A percentile compares a stretch with the other conserved stretches of the same genome.
Evolutionary conservation across 352 stramenopile genomes (phyloP).

Genomic region (Pythium insidiosum): DNA sequence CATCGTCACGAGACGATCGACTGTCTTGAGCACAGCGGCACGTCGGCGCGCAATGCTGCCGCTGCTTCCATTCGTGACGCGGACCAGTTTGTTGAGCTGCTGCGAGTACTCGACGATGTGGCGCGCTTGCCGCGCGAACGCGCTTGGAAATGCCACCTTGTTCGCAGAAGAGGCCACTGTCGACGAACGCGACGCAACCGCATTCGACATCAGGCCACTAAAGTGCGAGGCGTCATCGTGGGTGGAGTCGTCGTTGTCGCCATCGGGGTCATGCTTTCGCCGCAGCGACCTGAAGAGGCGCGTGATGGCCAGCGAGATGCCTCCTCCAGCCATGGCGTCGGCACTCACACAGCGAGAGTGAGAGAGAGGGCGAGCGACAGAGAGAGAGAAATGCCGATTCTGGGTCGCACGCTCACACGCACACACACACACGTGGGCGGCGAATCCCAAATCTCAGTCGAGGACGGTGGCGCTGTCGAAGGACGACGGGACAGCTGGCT

Average conservation of each 20-base stretch:
- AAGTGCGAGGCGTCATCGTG: neutral
- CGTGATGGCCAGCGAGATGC: no score
- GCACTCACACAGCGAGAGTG: no score
- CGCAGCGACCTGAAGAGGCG: slow-evolving; percentile 14
- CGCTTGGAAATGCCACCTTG: slow-evolving; percentile 5
- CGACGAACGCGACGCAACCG: neutral
- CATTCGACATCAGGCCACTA: neutral
- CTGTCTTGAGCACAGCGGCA: slow-evolving; percentile 12
- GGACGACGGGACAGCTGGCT: no score
- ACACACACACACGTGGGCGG: no score
- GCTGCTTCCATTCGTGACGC: no score
- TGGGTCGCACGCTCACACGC: no score
- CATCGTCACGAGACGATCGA: slow-evolving; percentile 12
- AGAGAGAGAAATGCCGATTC: no score
- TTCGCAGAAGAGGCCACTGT: slow-evolving; percentile 3
- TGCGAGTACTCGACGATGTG: slow-evolving; percentile 15
- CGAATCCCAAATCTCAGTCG: no score
- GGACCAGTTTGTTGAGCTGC: slow-evolving; percentile 6
- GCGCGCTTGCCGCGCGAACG: slow-evolving; percentile 16
- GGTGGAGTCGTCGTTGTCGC: neutral
- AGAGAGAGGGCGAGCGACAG: no score
- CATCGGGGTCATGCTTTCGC: slow-evolving; percentile 4
- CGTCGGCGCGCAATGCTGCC: slow-evolving; percentile 8
- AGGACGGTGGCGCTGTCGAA: no score
- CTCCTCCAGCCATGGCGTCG: no score